Percentiles rank a stretch among this genome's conserved stretches.
These are phyloP conservation scores for Gelatoporia subvermispora DNA, from an alignment of 768 basidiomycete species.

Conservation along the genomic window DNA sequence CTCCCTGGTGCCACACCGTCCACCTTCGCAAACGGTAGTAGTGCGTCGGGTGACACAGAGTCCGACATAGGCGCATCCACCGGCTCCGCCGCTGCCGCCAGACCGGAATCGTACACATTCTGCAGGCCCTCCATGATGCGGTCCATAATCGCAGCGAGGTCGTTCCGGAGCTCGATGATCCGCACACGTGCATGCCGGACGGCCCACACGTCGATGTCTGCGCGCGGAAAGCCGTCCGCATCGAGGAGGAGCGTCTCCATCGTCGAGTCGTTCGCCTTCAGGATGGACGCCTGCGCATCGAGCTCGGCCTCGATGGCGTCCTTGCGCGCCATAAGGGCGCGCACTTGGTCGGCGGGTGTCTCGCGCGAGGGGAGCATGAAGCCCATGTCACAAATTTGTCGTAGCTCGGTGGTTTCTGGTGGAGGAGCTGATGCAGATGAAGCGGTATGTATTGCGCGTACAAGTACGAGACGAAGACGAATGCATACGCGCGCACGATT, in stretches of 20 bases:
- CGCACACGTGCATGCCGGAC: conserved; percentile 71
- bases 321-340: conserved; percentile 61
- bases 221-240: conserved; percentile 82
- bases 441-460: no score
- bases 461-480: no score
- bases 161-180: conserved; percentile 80
- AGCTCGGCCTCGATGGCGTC: conserved; percentile 72
- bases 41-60: conserved; percentile 4
- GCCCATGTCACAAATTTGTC: conserved; percentile 31
- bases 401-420: no score
- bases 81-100: conserved; percentile 18
- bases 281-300: conserved; percentile 53
- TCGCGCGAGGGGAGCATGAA: conserved; percentile 40
- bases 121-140: conserved; percentile 67
- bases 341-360: conserved; percentile 52
- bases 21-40: conserved; percentile 71
- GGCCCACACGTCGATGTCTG: conserved; percentile 79
- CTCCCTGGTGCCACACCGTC: conserved; percentile 75
- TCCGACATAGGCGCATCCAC: conserved; percentile 1
- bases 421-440: no score
- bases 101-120: conserved; percentile 52
- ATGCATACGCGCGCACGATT: no score
- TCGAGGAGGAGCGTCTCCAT: conserved; percentile 79
- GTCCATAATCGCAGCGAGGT: conserved; percentile 60
- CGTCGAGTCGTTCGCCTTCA: conserved; percentile 56